Evolutionary conservation across 169 alveolate species (phyloP).

Genomic region (Cryptosporidium andersoni): DNA sequence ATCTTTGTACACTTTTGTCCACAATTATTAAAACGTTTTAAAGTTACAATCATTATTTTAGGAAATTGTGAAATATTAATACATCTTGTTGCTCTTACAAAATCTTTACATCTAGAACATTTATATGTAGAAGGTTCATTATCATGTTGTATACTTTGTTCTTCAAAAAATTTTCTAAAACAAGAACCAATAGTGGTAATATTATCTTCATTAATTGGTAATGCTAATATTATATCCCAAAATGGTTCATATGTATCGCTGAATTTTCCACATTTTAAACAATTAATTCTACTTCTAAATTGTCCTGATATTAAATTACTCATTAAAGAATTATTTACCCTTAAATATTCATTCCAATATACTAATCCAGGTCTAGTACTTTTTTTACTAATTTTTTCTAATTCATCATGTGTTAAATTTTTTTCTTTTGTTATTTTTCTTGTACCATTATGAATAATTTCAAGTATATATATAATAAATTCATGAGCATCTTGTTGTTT

Average conservation of each 20-base stretch:
- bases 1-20: conserved; percentile 44
- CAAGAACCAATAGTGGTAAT: conserved; percentile 58
- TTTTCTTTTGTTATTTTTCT: conserved; percentile 4
- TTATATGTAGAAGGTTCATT: conserved; percentile 61
- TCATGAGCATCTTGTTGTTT: conserved; percentile 66
- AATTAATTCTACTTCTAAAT: conserved; percentile 64
- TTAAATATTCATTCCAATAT: conserved; percentile 50
- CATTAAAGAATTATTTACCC: conserved; percentile 34
- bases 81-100: conserved; percentile 62
- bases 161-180: conserved; percentile 65
- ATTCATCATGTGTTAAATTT: conserved; percentile 42
- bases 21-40: conserved; percentile 45
- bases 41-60: conserved; percentile 45
- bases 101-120: conserved; percentile 25
- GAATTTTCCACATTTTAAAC: conserved; percentile 38
- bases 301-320: conserved; percentile 64
- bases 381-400: conserved; percentile 43
- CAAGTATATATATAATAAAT: conserved; percentile 49
- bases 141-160: conserved; percentile 37
- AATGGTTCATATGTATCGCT: conserved; percentile 70
- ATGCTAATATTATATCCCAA: conserved; percentile 62
- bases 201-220: conserved; percentile 4
- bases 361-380: conserved; percentile 44
- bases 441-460: conserved; percentile 66
- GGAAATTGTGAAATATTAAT: conserved; percentile 64